Base-by-base conservation (phyloP, 2,329 filamentous ascomycete genomes). In the Trichoderma sp. region DNA sequence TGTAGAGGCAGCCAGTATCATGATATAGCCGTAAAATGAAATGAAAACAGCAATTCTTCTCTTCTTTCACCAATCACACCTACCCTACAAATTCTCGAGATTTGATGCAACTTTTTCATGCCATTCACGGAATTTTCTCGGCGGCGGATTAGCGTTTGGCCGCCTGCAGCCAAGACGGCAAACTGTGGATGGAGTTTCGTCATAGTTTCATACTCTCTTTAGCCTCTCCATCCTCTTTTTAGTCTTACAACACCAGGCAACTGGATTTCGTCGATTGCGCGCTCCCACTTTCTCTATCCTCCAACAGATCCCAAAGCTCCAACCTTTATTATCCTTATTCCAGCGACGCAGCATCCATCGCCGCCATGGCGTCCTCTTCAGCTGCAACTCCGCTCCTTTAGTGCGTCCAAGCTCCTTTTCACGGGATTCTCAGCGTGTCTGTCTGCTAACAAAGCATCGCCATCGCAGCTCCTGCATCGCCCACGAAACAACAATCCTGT, bases 401-500 rank as follows among this genome's bases (percentile, higher is more conserved):
- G 91, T 93, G 84, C 21, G 65, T 49, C 16, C 1, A 37, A 31
- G 31, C 53, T 59, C 35, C 53, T 47, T 59, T 40, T n/a, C 37
- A 19, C 37, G 60, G 31, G 60, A 43, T 43, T 19, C 40, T 16
- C 40, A n/a, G 40, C 40, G 40, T 19, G n/a, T 14, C 10, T 16
- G 33, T 4, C 43, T 43, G 56, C 67, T 70, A 56, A 62, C 68
- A 55, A 57, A 56, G 31, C 24, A 35, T 19, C 27, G 33, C n/a
- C 40, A 19, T 37, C 47, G 6, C 76, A 97, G 94, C 83, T 91
- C 93, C 74, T 98, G 96, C 83, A 96, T 99, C 81, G 94, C 96
- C 62, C 90, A 98, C 83, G 91, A 96, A 77, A 92, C 89, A 68
- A 98, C 94, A 57, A 97, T 99, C 81, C 90, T 99, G 71, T 84